phyloP scores from a whole-genome alignment of 495 filamentous ascomycete genomes.

The Arthonia radiata region DNA sequence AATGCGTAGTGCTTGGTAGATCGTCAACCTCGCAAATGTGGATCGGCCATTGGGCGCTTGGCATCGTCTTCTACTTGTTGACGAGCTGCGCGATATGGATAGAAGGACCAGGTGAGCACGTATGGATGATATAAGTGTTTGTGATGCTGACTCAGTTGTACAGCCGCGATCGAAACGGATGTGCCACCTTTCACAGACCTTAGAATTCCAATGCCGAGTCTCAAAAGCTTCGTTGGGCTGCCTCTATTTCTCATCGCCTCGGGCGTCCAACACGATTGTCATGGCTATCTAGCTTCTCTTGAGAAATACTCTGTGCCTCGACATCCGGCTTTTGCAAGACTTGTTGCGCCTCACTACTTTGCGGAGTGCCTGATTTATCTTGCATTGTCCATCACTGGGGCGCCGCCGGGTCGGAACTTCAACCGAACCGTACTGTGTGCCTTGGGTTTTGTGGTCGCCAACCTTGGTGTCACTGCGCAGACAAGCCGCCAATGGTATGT shows the following conservation, averaged over 20 bases:
- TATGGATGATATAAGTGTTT: neutral
- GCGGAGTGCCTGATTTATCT: constrained; percentile 70
- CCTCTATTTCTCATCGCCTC: constrained; percentile 52
- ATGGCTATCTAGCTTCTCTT: constrained; percentile 53
- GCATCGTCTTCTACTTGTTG: constrained; percentile 49
- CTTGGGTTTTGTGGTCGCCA: constrained; percentile 46
- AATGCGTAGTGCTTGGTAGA: constrained; percentile 37
- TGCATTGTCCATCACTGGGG: constrained; percentile 46
- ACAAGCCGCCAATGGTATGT: constrained; percentile 62
- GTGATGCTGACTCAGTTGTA: constrained; percentile 1
- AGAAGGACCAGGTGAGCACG: constrained; percentile 44
- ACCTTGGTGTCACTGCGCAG: constrained; percentile 60
- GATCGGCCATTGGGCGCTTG: constrained; percentile 57
- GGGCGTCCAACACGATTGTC: constrained; percentile 54
- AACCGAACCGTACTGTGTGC: constrained; percentile 54
- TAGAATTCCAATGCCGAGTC: constrained; percentile 19
- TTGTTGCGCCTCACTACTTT: constrained; percentile 80
- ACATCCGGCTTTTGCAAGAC: constrained; percentile 38
- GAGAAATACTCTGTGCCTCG: constrained; percentile 49
- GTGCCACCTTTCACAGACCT: constrained; percentile 3
- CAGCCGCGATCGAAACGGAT: constrained; percentile 2
- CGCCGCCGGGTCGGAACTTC: constrained; percentile 27
- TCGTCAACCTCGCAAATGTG: constrained; percentile 54
- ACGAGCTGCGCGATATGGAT: constrained; percentile 62
- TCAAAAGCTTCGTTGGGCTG: constrained; percentile 34